Base-by-base conservation (phyloP, 345 rosid genomes). In the Ceriops tagal region DNA sequence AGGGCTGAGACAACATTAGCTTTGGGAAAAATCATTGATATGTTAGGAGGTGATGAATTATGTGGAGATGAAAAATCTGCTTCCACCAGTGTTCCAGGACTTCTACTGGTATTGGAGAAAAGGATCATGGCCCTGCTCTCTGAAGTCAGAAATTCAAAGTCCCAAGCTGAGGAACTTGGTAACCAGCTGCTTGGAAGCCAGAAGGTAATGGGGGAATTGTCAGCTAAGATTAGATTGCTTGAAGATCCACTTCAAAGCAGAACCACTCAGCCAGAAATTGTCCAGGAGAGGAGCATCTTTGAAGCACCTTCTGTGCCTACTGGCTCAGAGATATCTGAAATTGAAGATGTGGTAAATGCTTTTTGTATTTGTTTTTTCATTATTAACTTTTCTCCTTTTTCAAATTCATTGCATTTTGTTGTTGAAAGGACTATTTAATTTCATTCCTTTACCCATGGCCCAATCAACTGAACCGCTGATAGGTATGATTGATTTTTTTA, bases 311-410 rank as follows among this genome's bases (percentile, higher is more conserved):
- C 87, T 62, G 64, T 69, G 74, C 80, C 90, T 58, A 74, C 82
- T 70, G 86, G 86, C 56, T 89, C 96, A 60, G 96, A 89, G 82
- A 91, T 88, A 84, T 85, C 95, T 22, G 96, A 93, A 84, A 82
- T 87, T 51, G 97, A 93, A 75, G 97, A 89, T 74, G 76, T 28
- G 86, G 98, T 93, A 74, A 71, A 30, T 69, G 67, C 30, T 18
- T 66, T 60, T 30, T 24, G 56, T 64, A 52, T 61, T 60, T 60
- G 58, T 56, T 70, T 49, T 62, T 57, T 52, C 6, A n/a, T 15
- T 27, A 9, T 7, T 21, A 31, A n/a, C 5, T 52, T 67, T 16
- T 47, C 58, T 26, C 22, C 56, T 55, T 49, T 21, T 18, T 5
- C 30, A 21, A 37, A 34, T 7, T 1, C 31, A 56, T 57, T 28